Evolutionary conservation across 768 basidiomycete species (phyloP).

Genomic region (Holtermannia corniformis): DNA sequence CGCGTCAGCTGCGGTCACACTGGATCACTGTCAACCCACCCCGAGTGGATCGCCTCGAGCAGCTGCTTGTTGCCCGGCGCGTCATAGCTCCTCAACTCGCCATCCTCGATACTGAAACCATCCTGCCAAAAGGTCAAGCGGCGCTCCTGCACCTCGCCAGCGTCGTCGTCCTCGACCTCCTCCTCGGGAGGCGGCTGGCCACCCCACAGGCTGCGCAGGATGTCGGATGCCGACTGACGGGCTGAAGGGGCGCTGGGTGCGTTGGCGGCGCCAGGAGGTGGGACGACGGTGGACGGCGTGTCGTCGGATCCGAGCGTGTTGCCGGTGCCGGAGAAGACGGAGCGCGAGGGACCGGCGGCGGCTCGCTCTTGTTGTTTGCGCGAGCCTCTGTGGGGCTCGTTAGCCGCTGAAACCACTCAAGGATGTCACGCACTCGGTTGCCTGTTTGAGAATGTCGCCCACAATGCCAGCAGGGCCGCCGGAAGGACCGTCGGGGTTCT

Average conservation of each 20-base stretch:
- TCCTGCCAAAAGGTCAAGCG: constrained; percentile 84
- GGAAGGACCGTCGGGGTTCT: constrained; percentile 60
- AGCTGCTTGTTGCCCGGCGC: constrained; percentile 62
- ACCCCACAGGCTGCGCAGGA: not conserved
- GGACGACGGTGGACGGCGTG: constrained; percentile 63
- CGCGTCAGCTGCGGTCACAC: not conserved
- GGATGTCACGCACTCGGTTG: constrained; percentile 56
- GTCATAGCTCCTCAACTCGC: constrained; percentile 72
- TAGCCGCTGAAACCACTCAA: not conserved
- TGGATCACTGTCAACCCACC: constrained; percentile 46
- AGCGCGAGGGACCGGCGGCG: constrained; percentile 22
- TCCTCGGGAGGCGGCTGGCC: constrained; percentile 19
- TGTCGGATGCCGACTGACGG: not conserved
- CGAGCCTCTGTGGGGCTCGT: not conserved
- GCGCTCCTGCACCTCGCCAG: constrained; percentile 57
- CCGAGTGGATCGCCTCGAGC: constrained; percentile 66
- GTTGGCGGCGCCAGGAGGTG: constrained; percentile 50
- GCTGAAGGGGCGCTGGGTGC: not conserved
- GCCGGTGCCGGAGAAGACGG: constrained; percentile 60
- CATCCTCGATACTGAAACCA: constrained; percentile 86
- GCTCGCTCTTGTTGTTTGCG: constrained; percentile 41
- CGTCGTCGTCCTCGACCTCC: constrained; percentile 40
- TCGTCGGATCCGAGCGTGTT: constrained; percentile 85
- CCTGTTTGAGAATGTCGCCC: constrained; percentile 62
- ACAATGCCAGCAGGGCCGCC: constrained; percentile 48